Conservation (phyloP, 2,329 filamentous ascomycete species). For the Botrytis pseudocinerea region DNA sequence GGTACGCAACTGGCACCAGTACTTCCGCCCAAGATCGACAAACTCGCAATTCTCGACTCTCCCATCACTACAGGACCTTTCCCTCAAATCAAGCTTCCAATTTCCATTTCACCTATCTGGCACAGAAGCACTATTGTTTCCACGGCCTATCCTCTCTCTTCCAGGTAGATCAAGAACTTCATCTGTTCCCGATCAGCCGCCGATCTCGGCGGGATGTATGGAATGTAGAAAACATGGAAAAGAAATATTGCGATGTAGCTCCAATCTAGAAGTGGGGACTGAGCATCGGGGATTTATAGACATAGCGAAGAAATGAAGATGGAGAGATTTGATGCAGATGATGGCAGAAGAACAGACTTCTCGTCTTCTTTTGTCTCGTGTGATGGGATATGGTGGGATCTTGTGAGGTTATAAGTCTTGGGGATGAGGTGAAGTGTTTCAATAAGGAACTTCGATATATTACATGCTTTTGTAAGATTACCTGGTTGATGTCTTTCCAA, state of each 20-base stretch:
- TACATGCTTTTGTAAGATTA: not conserved
- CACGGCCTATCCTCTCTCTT: not conserved
- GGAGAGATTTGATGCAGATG: not conserved
- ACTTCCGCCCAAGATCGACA: not conserved
- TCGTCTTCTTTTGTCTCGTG: not conserved
- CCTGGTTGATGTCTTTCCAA: not conserved
- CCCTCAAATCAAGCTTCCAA: too few species aligned
- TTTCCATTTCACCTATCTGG: too few species aligned
- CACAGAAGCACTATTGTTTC: not conserved
- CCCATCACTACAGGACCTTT: not conserved
- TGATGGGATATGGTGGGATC: not conserved
- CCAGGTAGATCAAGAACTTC: not conserved
- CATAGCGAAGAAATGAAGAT: not conserved
- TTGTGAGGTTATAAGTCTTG: not conserved
- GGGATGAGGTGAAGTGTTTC: not conserved
- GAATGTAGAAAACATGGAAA: not conserved
- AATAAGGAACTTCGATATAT: not conserved
- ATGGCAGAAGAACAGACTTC: conserved; percentile 7
- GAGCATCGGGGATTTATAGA: not conserved
- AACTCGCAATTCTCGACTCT: not conserved
- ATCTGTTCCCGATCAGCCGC: not conserved
- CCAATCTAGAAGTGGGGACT: not conserved
- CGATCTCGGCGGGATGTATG: not conserved
- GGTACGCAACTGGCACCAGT: not conserved
- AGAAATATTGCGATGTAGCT: not conserved